These are phyloP conservation scores for Phylloporus sp. DNA, from an alignment of 768 basidiomycete genomes.

Conservation along the genomic window DNA sequence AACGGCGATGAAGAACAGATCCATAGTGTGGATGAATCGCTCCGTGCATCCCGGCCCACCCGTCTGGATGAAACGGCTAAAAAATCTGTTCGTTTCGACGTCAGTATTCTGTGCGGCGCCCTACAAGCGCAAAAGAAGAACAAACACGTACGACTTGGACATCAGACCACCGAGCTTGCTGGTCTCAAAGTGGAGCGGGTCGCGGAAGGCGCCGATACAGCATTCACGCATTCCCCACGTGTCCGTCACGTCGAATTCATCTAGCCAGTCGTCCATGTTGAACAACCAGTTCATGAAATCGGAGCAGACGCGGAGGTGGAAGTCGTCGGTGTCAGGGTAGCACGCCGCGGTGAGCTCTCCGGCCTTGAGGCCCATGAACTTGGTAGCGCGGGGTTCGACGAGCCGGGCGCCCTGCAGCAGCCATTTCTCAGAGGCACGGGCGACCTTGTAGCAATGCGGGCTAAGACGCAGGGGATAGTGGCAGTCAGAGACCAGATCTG, in stretches of 20 bases:
- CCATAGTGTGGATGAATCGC: constrained; percentile 40
- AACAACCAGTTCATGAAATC: constrained; percentile 59
- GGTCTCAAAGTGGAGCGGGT: constrained; percentile 26
- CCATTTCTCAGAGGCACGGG: constrained; percentile 38
- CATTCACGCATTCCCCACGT: constrained; percentile 29
- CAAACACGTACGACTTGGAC: constrained; percentile 32
- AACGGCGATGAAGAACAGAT: constrained; percentile 41
- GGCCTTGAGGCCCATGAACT: constrained; percentile 56
- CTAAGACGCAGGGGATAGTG: constrained; percentile 36
- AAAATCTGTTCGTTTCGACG: constrained; percentile 30
- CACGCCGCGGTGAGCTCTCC: constrained; percentile 65
- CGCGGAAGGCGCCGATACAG: constrained; percentile 29
- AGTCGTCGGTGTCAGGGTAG: constrained; percentile 53
- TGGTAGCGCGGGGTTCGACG: constrained; percentile 31
- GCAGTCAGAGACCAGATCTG: constrained; percentile 40
- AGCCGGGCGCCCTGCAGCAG: constrained; percentile 25
- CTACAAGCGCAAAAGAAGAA: background rate
- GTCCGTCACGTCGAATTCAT: constrained; percentile 33
- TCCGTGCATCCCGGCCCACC: constrained; percentile 38
- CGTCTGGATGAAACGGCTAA: constrained; percentile 34
- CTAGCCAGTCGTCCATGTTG: constrained; percentile 41
- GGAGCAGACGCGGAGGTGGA: constrained; percentile 58
- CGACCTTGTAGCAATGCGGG: constrained; percentile 32
- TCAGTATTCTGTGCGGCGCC: background rate
- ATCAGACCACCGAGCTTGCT: constrained; percentile 28